Evolutionary conservation across 192 early-diverging fungal genomes (phyloP).

Genomic region (Coemansia sp.): DNA sequence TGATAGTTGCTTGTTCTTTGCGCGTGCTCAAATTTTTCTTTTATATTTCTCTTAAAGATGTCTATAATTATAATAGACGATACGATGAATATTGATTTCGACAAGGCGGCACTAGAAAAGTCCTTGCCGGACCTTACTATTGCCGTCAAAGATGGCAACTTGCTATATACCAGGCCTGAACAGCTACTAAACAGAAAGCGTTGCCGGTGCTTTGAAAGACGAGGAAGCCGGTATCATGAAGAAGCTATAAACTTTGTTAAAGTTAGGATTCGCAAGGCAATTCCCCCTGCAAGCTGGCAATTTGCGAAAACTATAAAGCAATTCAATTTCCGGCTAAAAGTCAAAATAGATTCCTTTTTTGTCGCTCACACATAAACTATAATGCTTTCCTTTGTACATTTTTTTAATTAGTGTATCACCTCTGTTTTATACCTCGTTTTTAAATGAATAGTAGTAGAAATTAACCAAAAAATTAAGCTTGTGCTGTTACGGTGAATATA

Average conservation of each 20-base stretch:
- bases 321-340: slow-evolving; percentile 19
- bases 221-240: slow-evolving; percentile 6
- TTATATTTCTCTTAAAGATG: background rate
- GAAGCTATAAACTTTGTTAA: slow-evolving; percentile 22
- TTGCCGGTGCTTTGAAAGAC: slow-evolving; percentile 29
- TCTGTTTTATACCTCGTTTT: slow-evolving; percentile 2
- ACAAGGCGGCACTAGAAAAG: slow-evolving; percentile 14
- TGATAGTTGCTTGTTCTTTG: too few species aligned
- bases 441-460: too few species aligned
- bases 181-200: slow-evolving; percentile 35
- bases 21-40: too few species aligned
- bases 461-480: too few species aligned
- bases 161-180: slow-evolving; percentile 36
- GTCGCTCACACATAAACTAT: slow-evolving; percentile 2
- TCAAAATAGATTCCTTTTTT: slow-evolving; percentile 40
- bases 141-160: slow-evolving; percentile 36
- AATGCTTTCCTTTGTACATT: background rate
- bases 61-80: slow-evolving; percentile 2
- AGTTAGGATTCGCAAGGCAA: slow-evolving; percentile 10
- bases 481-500: background rate
- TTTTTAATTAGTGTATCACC: slow-evolving; percentile 2
- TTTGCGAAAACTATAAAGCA: slow-evolving; percentile 15
- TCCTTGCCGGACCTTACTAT: slow-evolving; percentile 44
- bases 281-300: slow-evolving; percentile 20
- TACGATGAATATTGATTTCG: slow-evolving; percentile 5